Evolutionary conservation across 345 rosid genomes (phyloP), one percentile per base, ranked within the genome.

Genomic region (Eutrema yunnanense): DNA sequence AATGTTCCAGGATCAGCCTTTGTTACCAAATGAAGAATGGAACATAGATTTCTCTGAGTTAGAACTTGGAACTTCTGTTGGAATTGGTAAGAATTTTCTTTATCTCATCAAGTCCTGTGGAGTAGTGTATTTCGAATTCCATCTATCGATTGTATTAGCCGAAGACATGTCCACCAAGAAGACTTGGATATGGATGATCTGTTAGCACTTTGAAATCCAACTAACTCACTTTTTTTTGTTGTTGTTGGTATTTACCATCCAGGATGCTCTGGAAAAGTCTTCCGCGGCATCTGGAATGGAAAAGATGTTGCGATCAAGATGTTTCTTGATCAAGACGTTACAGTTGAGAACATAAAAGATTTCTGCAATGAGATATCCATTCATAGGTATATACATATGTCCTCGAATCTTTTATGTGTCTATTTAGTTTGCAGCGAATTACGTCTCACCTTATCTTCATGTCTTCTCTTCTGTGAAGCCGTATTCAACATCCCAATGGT

Each of bases 401-500:
- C 46, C 41, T 65, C 47, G 4, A 47, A 8, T 49, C 6, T 49
- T 48, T 16, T 42, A 16, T 67, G 49, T 53, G 14, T 22, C 43
- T 69, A 30, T 40, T 13, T 37, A 52, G 47, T 51, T 71, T 44
- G 37, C 5, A 49, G 34, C 34, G 2, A 30, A 11, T 37, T 22
- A 66, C 14, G 12, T 65, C 46, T 65, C 46, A 32, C 58, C 42
- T 60, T 53, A 10, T 67, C 65, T 75, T 79, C 14, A 54, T 49
- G 33, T 66, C 75, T 49, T 70, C 36, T 19, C 66, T 79, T 73
- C 7, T 86, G 36, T 82, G 43, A 84, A 94, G 98, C 82, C 92
- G 87, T 29, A 82, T 91, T 69, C 89, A 91, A 69, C 96, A 94
- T 82, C 97, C 96, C 26, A 91, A 91, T 78, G 96, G 98, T 94